A percentile compares a stretch with the other conserved stretches of the same genome.
phyloP scores from a whole-genome alignment of 805 yeast genomes.

The Wickerhamomyces mucosus region DNA sequence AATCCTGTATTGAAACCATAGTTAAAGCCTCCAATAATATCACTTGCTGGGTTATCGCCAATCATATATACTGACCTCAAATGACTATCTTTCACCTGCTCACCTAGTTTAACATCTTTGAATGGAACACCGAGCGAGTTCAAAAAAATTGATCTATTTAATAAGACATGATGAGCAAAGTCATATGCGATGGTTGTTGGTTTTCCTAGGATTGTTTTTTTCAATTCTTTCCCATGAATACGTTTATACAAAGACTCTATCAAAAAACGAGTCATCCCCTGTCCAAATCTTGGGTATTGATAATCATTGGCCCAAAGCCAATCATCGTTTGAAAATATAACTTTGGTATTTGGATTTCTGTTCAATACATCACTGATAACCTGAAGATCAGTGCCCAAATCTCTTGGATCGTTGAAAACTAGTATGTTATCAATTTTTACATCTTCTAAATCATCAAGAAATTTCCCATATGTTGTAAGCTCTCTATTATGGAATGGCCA shows the following conservation, averaged over 20 bases:
- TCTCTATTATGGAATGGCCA: conserved; percentile 60
- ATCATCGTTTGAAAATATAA: conserved; percentile 76
- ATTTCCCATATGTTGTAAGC: conserved; percentile 30
- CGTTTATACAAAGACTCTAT: conserved; percentile 50
- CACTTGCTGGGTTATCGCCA: conserved; percentile 94
- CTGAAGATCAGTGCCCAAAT: conserved; percentile 79
- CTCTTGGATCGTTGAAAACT: conserved; percentile 85
- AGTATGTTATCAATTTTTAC: conserved; percentile 51
- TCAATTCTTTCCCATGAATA: conserved; percentile 38
- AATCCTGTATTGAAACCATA: conserved; percentile 87
- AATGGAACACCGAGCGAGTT: conserved; percentile 1
- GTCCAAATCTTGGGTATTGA: conserved; percentile 73
- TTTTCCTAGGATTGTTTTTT: conserved; percentile 64
- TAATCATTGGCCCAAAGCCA: conserved; percentile 84
- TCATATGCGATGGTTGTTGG: conserved; percentile 75
- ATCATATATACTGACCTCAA: conserved; percentile 78
- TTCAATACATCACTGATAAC: conserved; percentile 62
- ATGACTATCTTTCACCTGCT: conserved; percentile 23
- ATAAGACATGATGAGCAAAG: conserved; percentile 66
- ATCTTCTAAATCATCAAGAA: conserved; percentile 12
- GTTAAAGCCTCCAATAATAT: conserved; percentile 79
- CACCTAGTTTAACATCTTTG: conserved; percentile 11
- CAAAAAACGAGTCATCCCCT: conserved; percentile 72
- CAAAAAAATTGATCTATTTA: conserved; percentile 26
- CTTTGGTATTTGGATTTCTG: conserved; percentile 59